Evolutionary conservation across 2,329 filamentous ascomycete species (phyloP).

Genomic region (Pseudogymnoascus sp.): DNA sequence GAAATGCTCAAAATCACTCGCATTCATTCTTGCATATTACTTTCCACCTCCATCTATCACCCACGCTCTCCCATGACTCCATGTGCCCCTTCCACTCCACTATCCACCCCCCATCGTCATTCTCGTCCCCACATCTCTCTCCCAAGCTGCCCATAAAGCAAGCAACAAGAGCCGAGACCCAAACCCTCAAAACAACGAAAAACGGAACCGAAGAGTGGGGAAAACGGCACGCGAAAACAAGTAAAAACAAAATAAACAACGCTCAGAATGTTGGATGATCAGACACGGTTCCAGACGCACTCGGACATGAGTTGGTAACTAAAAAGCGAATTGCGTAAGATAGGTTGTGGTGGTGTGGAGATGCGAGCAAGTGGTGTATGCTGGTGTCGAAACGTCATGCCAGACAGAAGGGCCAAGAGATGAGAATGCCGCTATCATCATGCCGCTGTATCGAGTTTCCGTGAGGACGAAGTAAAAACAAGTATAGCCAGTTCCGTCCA

Average conservation of each 20-base stretch:
- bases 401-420: neutral
- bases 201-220: neutral
- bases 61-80: neutral
- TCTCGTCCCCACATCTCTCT: neutral
- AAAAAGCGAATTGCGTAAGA: neutral
- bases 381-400: neutral
- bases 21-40: neutral
- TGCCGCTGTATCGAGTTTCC: slow-evolving; percentile 5
- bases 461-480: slow-evolving; percentile 2
- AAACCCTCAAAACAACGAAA: neutral
- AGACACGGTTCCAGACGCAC: slow-evolving; percentile 4
- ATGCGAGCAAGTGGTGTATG: neutral
- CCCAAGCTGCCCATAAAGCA: neutral
- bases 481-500: slow-evolving; percentile 5
- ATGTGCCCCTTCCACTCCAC: neutral
- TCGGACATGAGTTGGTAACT: neutral
- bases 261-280: slow-evolving; percentile 9
- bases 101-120: slow-evolving; percentile 2
- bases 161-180: neutral
- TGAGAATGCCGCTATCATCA: slow-evolving; percentile 6
- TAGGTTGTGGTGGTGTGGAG: neutral
- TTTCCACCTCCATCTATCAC: neutral
- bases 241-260: neutral
- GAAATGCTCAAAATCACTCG: slow-evolving; percentile 1
- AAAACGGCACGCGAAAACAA: neutral